phyloP scores from a whole-genome alignment of 108 stramenopile species.

The Nitzschia inconspicua region DNA sequence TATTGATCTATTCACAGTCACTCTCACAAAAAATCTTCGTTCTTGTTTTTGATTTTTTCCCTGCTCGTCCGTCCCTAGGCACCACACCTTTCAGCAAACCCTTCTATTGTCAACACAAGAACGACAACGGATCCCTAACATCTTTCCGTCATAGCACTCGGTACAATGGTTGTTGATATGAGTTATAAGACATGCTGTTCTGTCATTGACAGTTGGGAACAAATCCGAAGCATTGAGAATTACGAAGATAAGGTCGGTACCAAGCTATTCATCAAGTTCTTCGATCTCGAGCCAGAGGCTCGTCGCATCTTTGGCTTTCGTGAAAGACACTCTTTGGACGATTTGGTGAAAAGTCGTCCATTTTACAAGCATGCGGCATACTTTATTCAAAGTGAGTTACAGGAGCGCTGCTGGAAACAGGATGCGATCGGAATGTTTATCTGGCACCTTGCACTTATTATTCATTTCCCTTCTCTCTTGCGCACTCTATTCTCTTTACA shows the following conservation, averaged over 20 bases:
- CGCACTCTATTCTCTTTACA: conserved; percentile 6
- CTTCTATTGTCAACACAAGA: too few relatives aligned
- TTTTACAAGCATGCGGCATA: background rate
- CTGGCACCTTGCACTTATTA: too few relatives aligned
- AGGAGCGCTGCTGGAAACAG: background rate
- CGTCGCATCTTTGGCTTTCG: conserved; percentile 1
- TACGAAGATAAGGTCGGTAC: conserved; percentile 17
- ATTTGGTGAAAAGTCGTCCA: background rate
- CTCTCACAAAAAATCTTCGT: too few relatives aligned
- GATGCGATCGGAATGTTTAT: background rate
- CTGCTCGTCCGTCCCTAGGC: too few relatives aligned
- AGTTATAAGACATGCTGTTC: background rate
- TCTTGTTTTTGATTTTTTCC: too few relatives aligned
- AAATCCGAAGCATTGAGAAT: conserved; percentile 6
- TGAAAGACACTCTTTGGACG: background rate
- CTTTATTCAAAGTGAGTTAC: background rate
- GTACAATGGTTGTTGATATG: conserved; percentile 17
- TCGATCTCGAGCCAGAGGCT: conserved; percentile 3
- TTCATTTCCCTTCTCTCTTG: background rate
- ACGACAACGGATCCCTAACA: too few relatives aligned
- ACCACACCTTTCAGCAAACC: too few relatives aligned
- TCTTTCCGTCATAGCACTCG: too few relatives aligned
- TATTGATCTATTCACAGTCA: too few relatives aligned
- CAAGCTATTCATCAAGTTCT: conserved; percentile 19
- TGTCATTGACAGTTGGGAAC: conserved; percentile 24